Percentiles rank a stretch among this genome's conserved stretches.
Conservation (phyloP, 208 protist species). For the Novymonas esmeraldas region DNA sequence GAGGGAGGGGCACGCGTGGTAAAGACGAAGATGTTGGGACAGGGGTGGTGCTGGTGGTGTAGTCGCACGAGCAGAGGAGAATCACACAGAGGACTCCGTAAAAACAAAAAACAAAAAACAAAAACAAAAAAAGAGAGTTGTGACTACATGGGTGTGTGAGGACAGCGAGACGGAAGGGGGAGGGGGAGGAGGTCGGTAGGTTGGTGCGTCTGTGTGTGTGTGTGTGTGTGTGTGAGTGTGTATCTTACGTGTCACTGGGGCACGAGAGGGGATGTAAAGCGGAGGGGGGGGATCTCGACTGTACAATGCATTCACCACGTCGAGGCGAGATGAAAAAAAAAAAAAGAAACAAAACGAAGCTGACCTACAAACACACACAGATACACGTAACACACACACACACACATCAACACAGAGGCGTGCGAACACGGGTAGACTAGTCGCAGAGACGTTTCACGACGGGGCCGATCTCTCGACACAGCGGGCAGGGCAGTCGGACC, state of each 20-base stretch:
- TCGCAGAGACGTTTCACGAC: neutral
- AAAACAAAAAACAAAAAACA: neutral
- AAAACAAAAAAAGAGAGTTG: neutral
- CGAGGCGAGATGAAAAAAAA: neutral
- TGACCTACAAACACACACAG: neutral
- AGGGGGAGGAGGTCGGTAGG: neutral
- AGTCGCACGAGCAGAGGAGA: too few species aligned
- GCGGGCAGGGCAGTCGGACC: neutral
- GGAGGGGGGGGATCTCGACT: too few species aligned
- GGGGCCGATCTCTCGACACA: neutral
- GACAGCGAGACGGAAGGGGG: neutral
- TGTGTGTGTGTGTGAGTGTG: too few species aligned
- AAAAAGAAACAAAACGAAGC: neutral
- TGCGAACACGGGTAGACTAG: neutral
- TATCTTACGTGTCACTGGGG: too few species aligned
- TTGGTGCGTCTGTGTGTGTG: neutral
- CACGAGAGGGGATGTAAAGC: too few species aligned
- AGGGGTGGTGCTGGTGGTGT: neutral
- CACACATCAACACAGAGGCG: neutral
- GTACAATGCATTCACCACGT: too few species aligned
- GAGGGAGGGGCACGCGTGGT: conserved; percentile 8
- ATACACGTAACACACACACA: neutral
- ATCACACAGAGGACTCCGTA: neutral
- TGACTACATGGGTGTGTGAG: neutral
- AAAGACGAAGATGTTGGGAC: neutral